phyloP scores from a whole-genome alignment of 75 land plant species.

The Selaginella tamariscina region DNA sequence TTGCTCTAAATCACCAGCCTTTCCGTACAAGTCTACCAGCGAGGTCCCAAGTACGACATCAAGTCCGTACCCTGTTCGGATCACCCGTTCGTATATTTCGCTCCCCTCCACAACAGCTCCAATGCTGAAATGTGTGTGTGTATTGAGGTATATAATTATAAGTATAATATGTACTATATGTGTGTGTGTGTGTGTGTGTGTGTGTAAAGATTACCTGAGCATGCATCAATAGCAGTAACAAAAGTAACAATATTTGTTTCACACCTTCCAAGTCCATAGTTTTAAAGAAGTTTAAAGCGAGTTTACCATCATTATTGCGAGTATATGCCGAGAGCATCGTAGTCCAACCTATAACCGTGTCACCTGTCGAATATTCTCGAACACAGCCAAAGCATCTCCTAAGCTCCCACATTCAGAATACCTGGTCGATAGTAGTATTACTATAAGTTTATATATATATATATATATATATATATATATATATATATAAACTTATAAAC shows the following conservation, averaged over 20 bases:
- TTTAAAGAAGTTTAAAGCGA: background rate
- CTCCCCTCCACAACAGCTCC: background rate
- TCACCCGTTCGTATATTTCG: background rate
- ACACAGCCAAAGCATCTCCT: background rate
- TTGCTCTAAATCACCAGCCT: background rate
- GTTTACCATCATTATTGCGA: background rate
- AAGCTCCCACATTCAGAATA: background rate
- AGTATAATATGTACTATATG: too few species aligned
- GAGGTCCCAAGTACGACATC: background rate
- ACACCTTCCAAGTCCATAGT: background rate
- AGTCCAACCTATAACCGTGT: background rate
- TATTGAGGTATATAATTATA: too few species aligned
- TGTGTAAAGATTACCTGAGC: too few species aligned
- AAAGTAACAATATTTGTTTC: background rate
- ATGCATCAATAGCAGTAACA: background rate
- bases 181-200: too few species aligned
- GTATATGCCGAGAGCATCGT: background rate
- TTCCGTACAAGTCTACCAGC: background rate
- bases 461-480: too few species aligned
- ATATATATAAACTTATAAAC: too few species aligned
- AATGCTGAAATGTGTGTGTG: too few species aligned
- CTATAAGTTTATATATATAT: too few species aligned
- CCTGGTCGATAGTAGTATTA: too few species aligned
- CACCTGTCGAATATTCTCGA: background rate
- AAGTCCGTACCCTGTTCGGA: background rate